phyloP scores from a whole-genome alignment of 805 yeast species.

The Lipomyces oligophaga region DNA sequence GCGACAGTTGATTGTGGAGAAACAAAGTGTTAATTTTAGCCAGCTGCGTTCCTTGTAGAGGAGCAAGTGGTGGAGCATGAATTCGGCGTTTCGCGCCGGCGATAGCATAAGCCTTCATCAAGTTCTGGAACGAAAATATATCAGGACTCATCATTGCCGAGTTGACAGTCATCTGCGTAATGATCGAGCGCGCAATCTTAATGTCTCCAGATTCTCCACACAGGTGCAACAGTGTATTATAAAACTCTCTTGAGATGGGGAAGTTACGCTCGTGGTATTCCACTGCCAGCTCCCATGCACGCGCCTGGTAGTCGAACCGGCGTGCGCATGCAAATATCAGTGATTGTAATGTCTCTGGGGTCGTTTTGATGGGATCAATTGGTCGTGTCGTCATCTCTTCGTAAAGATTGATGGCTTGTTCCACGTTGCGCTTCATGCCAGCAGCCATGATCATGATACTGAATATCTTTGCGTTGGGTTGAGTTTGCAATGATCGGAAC shows the following conservation, averaged over 20 bases:
- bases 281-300: constrained; percentile 73
- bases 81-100: constrained; percentile 23
- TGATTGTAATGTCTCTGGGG: constrained; percentile 48
- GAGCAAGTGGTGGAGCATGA: background rate
- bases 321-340: constrained; percentile 67
- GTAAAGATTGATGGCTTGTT: constrained; percentile 70
- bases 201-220: constrained; percentile 81
- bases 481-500: constrained; percentile 59
- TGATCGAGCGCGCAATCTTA: constrained; percentile 58
- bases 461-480: constrained; percentile 67
- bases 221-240: constrained; percentile 67
- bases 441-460: constrained; percentile 67
- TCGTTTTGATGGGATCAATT: constrained; percentile 40
- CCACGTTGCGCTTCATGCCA: constrained; percentile 58
- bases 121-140: constrained; percentile 33
- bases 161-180: constrained; percentile 35
- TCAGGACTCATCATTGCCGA: constrained; percentile 32
- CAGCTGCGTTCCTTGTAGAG: constrained; percentile 3
- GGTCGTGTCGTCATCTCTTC: constrained; percentile 55
- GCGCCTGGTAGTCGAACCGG: constrained; percentile 44
- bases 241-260: constrained; percentile 42
- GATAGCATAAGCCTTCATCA: constrained; percentile 36
- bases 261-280: constrained; percentile 49
- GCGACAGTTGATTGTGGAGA: constrained; percentile 2
- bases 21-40: constrained; percentile 7